Conservation (phyloP, 768 basidiomycete species). For the Naganishia onofrii region DNA sequence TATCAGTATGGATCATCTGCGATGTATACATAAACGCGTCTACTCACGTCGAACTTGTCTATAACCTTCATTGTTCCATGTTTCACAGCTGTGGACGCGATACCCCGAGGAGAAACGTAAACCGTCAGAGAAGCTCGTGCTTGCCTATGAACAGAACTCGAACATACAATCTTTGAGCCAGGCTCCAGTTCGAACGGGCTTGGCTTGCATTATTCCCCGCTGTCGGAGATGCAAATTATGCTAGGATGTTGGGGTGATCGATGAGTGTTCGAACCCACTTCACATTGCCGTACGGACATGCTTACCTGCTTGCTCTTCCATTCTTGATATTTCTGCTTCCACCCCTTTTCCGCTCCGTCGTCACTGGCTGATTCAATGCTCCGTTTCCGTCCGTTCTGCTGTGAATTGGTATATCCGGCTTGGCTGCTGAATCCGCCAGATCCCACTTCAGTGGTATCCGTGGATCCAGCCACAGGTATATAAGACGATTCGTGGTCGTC, state of each 20-base stretch:
- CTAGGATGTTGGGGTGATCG: not conserved
- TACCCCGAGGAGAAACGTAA: not conserved
- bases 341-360: slow-evolving; percentile 1
- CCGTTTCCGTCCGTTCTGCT: not conserved
- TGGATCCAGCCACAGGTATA: not conserved
- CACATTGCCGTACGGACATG: too few relatives aligned
- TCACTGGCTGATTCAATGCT: not conserved
- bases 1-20: not conserved
- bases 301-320: slow-evolving; percentile 28
- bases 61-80: slow-evolving; percentile 13
- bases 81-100: slow-evolving; percentile 3
- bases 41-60: slow-evolving; percentile 24
- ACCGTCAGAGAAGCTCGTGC: not conserved
- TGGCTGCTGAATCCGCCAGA: not conserved
- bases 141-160: not conserved
- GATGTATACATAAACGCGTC: not conserved
- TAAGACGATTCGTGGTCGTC: not conserved
- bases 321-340: slow-evolving; percentile 15
- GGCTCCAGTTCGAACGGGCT: slow-evolving; percentile 13
- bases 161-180: slow-evolving; percentile 29
- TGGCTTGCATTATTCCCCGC: slow-evolving; percentile 25
- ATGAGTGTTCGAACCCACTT: not conserved
- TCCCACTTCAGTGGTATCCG: not conserved
- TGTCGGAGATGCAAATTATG: slow-evolving; percentile 27
- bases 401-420: not conserved